Percentiles rank a stretch among this genome's conserved stretches.
Evolutionary conservation across 495 filamentous ascomycete species (phyloP).

Genomic region (Amniculicola lignicola): DNA sequence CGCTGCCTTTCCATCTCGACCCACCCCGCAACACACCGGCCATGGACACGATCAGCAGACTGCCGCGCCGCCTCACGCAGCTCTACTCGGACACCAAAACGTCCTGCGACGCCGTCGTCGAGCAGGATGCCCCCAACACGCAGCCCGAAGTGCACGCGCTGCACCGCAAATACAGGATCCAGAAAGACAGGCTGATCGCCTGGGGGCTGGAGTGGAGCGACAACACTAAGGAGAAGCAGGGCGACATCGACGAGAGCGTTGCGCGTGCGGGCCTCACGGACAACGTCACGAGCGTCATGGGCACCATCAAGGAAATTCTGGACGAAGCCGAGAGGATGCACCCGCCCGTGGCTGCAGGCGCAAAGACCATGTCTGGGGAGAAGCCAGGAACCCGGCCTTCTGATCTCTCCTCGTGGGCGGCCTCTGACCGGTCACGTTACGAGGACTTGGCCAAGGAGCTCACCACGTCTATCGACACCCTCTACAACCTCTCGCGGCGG

Average conservation of each 20-base stretch:
- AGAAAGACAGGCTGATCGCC: conserved; percentile 72
- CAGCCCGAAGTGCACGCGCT: conserved; percentile 55
- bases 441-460: conserved; percentile 72
- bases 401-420: conserved; percentile 46
- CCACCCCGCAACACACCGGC: background rate
- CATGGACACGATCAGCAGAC: conserved; percentile 28
- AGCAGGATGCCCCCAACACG: conserved; percentile 58
- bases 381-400: conserved; percentile 35
- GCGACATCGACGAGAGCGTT: conserved; percentile 80
- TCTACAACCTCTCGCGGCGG: conserved; percentile 81
- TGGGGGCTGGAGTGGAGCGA: conserved; percentile 95
- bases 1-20: background rate
- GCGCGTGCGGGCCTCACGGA: conserved; percentile 81
- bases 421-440: conserved; percentile 57
- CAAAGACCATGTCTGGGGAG: conserved; percentile 25
- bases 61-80: conserved; percentile 74
- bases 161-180: conserved; percentile 59
- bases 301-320: conserved; percentile 80
- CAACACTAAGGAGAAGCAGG: conserved; percentile 59
- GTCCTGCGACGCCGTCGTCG: conserved; percentile 77
- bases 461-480: conserved; percentile 80
- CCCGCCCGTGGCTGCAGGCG: conserved; percentile 16
- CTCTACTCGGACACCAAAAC: conserved; percentile 91
- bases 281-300: conserved; percentile 83
- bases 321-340: conserved; percentile 80